A percentile compares a stretch with the other conserved stretches of the same genome.
Evolutionary conservation across 345 rosid genomes (phyloP).

Genomic region (Streptanthus diversifolius): DNA sequence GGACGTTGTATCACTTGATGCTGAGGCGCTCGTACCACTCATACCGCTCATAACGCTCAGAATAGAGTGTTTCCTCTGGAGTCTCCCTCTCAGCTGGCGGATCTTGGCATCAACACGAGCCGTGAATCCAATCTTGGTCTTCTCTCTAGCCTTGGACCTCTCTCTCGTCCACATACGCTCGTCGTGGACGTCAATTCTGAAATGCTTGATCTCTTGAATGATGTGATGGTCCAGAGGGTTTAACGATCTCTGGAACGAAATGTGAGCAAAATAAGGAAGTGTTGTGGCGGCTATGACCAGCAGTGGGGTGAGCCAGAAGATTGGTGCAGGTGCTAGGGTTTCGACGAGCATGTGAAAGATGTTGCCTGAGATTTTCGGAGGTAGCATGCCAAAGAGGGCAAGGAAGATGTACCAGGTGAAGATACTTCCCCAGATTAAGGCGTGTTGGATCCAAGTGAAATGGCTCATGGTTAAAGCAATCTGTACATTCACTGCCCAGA

Average conservation of each 20-base stretch:
- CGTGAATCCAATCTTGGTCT: conserved; percentile 52
- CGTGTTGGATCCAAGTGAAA: conserved; percentile 80
- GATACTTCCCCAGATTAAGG: conserved; percentile 70
- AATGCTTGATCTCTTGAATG: conserved; percentile 65
- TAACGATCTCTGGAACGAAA: conserved; percentile 42
- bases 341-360: conserved; percentile 48
- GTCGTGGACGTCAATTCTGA: conserved; percentile 44
- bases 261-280: conserved; percentile 49
- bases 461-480: conserved; percentile 66
- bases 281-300: conserved; percentile 47
- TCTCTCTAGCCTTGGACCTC: conserved; percentile 43
- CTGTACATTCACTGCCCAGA: conserved; percentile 68
- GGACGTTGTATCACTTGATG: conserved; percentile 33
- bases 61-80: conserved; percentile 31
- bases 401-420: conserved; percentile 63
- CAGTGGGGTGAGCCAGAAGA: conserved; percentile 47
- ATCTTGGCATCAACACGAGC: conserved; percentile 66
- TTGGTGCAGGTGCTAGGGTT: conserved; percentile 51
- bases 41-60: conserved; percentile 32
- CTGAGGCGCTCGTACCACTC: conserved; percentile 21
- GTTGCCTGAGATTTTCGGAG: conserved; percentile 38
- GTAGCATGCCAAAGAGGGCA: conserved; percentile 43
- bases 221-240: conserved; percentile 71
- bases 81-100: conserved; percentile 27
- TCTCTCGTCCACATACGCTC: conserved; percentile 61